These are phyloP conservation scores for Tylopilus sp. DNA, from an alignment of 768 basidiomycete genomes.

Conservation along the genomic window DNA sequence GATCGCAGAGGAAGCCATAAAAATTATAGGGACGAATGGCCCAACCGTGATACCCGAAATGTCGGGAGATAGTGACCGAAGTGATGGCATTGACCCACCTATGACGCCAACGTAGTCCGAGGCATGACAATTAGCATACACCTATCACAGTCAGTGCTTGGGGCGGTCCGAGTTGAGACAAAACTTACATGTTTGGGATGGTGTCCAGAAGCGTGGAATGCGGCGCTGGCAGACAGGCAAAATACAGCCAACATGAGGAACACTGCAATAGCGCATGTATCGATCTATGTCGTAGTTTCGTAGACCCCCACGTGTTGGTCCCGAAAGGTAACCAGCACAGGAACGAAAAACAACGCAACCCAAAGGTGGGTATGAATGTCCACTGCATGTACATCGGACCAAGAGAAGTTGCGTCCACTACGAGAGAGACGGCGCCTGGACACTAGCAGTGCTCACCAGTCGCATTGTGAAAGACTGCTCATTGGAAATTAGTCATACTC, in stretches of 20 bases:
- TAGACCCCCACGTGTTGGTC: constrained; percentile 48
- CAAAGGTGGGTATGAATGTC: constrained; percentile 85
- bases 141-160: constrained; percentile 36
- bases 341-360: constrained; percentile 60
- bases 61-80: background rate
- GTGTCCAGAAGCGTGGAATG: constrained; percentile 69
- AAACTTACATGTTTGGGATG: constrained; percentile 65
- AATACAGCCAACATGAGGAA: constrained; percentile 72
- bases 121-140: constrained; percentile 56
- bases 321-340: constrained; percentile 53
- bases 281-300: constrained; percentile 55
- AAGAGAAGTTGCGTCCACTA: constrained; percentile 1
- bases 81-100: constrained; percentile 30
- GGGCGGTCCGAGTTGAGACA: background rate
- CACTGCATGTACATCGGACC: constrained; percentile 41
- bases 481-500: constrained; percentile 13
- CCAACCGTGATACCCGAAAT: constrained; percentile 56
- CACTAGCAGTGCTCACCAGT: constrained; percentile 43
- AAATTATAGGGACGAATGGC: constrained; percentile 76
- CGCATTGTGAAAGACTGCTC: constrained; percentile 73
- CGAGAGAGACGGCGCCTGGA: background rate
- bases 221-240: constrained; percentile 68
- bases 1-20: constrained; percentile 74
- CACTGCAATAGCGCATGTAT: constrained; percentile 53
- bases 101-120: constrained; percentile 83